Conservation (phyloP, 2,329 filamentous ascomycete species). For the Arachnopeziza araneosa region DNA sequence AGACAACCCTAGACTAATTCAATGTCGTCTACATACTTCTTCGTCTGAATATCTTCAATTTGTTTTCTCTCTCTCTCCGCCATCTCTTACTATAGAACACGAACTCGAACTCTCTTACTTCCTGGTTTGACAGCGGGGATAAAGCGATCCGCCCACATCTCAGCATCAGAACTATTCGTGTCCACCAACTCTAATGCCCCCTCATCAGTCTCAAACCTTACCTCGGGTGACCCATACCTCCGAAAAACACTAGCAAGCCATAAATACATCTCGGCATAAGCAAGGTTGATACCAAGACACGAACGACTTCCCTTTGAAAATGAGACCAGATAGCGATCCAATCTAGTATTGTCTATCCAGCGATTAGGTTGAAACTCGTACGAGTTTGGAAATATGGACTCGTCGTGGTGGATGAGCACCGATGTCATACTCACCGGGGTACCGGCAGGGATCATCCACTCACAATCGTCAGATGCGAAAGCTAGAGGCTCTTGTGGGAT, state of each 20-base stretch:
- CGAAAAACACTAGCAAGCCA: conserved; percentile 8
- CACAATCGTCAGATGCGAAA: background rate
- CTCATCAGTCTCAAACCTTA: conserved; percentile 6
- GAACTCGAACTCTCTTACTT: conserved; percentile 12
- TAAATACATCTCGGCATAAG: conserved; percentile 14
- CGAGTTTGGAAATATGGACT: conserved; percentile 34
- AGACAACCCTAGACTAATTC: no score
- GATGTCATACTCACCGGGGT: conserved; percentile 37
- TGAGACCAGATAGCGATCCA: conserved; percentile 36
- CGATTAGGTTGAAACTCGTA: conserved; percentile 37
- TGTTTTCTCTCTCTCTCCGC: background rate
- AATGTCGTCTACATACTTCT: no score
- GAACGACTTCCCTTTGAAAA: conserved; percentile 38
- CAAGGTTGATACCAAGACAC: conserved; percentile 35
- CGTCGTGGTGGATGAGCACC: conserved; percentile 36
- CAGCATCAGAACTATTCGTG: conserved; percentile 11
- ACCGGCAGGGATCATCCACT: conserved; percentile 22
- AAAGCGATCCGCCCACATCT: conserved; percentile 14
- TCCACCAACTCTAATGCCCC: conserved; percentile 12
- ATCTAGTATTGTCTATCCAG: conserved; percentile 33
- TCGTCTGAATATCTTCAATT: no score
- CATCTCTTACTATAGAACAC: background rate
- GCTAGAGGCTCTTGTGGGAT: background rate
- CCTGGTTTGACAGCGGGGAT: conserved; percentile 7
- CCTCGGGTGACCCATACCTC: conserved; percentile 2